These are phyloP conservation scores for Xylariomycetidae sp. DNA, from an alignment of 2,329 filamentous ascomycete genomes.

Conservation along the genomic window DNA sequence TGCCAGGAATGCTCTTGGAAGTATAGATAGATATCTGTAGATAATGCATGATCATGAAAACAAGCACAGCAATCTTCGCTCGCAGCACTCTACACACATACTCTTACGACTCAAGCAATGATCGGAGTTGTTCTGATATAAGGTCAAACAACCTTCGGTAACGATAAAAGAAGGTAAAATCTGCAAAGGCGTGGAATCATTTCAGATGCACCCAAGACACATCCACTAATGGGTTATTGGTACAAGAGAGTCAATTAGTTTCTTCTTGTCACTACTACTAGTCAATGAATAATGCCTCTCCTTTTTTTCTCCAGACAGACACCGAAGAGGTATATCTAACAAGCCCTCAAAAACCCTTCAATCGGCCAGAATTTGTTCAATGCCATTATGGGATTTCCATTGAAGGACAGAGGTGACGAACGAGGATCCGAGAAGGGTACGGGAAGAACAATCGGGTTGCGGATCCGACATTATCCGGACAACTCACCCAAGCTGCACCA, in stretches of 20 bases:
- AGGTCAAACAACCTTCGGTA: too few species aligned
- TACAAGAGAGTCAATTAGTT: conserved; percentile 28
- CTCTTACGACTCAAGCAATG: too few species aligned
- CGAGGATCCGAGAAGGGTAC: conserved; percentile 19
- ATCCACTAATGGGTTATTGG: conserved; percentile 9
- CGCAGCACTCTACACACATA: too few species aligned
- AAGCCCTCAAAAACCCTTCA: conserved; percentile 19
- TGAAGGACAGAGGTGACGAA: conserved; percentile 18
- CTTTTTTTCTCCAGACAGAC: conserved; percentile 21
- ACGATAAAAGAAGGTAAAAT: background rate
- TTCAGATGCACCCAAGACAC: background rate
- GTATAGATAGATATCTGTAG: too few species aligned
- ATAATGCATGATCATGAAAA: too few species aligned
- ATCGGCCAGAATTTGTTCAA: conserved; percentile 17
- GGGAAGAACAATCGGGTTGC: conserved; percentile 12
- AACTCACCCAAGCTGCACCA: conserved; percentile 11
- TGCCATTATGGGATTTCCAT: conserved; percentile 23
- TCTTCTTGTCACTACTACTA: conserved; percentile 29
- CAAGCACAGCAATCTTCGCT: too few species aligned
- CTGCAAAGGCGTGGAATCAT: background rate
- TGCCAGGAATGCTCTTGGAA: too few species aligned
- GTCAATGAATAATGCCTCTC: conserved; percentile 21
- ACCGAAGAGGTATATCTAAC: conserved; percentile 30
- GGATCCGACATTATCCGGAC: conserved; percentile 11
- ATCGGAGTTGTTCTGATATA: too few species aligned